Base-by-base conservation (phyloP, 1,284 basidiomycete species). In the Chondrostereum purpureum region DNA sequence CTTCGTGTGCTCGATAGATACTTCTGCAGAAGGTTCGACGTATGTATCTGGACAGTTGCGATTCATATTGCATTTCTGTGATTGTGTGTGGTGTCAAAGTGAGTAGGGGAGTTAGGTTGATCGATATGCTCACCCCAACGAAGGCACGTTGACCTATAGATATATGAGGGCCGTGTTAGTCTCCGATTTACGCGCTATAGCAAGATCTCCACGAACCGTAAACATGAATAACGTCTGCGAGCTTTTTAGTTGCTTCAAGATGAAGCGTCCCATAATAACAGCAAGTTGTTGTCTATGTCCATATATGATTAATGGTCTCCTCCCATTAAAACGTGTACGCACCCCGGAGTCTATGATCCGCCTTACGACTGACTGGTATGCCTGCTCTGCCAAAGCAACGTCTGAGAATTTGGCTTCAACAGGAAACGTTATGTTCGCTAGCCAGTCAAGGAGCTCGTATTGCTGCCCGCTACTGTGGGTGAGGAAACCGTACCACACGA, bases 21-120 rank as follows among this genome's bases (percentile, higher is more conserved):
- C 62, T 27, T 72, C 64, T 18, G 70, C 60, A 3, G 79, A 82
- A 3, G 70, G 57, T 63, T 96, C 92, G 53, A 83, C 64, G 64
- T 95, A 97, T 58, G 79, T 68, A 10, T 71, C 62, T 0, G 88
- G 82, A 35, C 69, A 74, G 57, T 93, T 75, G 17, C 83, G 75
- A 67, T 97, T 77, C 92, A 98, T 97, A 67, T 91, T 93, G 65
- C 94, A 97, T 83, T 95, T 89, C 85, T 89, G 57, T 36, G 24
- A 31, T 31, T 31, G 8, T 8, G n/a, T n/a, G n/a, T n/a, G n/a
- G n/a, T n/a, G n/a, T n/a, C n/a, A n/a, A n/a, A n/a, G n/a, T n/a
- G 6, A 14, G 10, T 21, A 19, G 40, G 35, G 19, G 40, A 50
- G 57, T 46, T 54, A 40, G 8, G 27, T 31, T 31, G 27, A 8